phyloP scores from a whole-genome alignment of 495 filamentous ascomycete genomes.

The Aspergillus sclerotioniger region DNA sequence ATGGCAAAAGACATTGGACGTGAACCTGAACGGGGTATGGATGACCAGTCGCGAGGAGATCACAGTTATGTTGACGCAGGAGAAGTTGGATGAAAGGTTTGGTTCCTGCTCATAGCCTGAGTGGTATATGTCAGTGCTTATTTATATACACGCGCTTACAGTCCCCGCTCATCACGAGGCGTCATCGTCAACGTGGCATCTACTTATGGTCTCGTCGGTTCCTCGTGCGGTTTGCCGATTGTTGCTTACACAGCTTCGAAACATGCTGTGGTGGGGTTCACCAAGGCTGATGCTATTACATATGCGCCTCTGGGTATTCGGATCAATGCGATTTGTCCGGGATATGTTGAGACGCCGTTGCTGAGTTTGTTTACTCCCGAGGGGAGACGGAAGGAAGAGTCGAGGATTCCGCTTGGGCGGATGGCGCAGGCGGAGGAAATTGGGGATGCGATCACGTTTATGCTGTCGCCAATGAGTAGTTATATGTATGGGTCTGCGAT shows the following conservation, averaged over 20 bases:
- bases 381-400: not conserved
- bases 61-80: not conserved
- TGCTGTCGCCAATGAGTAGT: not conserved
- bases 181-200: not conserved
- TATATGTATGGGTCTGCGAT: not conserved
- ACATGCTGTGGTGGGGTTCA: not conserved
- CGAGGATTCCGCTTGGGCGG: not conserved
- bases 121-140: not conserved
- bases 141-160: not conserved
- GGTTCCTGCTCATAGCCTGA: not conserved
- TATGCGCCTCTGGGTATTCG: not conserved
- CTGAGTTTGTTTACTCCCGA: not conserved
- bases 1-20: not conserved
- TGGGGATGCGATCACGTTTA: not conserved
- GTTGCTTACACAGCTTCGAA: not conserved
- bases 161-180: not conserved
- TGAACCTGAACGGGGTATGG: not conserved
- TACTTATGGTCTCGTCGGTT: not conserved
- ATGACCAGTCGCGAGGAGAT: not conserved
- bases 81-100: not conserved
- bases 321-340: not conserved
- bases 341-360: not conserved
- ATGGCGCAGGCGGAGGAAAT: not conserved
- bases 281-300: not conserved
- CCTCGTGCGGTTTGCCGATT: not conserved